Base-by-base conservation (phyloP, 345 rosid genomes). In the Eucalyptus curtisii region DNA sequence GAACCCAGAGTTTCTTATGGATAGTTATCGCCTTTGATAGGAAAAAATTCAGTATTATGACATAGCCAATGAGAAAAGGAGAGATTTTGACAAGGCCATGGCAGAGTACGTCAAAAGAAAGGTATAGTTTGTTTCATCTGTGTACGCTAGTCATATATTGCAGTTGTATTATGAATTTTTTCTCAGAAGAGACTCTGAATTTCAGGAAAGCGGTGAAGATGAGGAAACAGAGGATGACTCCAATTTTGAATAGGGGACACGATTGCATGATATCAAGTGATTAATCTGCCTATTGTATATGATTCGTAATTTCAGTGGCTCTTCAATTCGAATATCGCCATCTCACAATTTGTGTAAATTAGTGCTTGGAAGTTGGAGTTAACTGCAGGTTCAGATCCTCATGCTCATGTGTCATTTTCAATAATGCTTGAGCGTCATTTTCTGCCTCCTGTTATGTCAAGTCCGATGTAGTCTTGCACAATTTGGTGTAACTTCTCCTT, bases 31-130 rank as follows among this genome's bases (percentile, higher is more conserved):
- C 86, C 89, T 57, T 50, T 40, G 89, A 87, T 89, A 97, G 99
- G 99, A 96, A 90, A 96, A 97, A 85, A 98, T 97, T n/a, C 93
- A 95, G 87, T 96, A 97, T 89, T 97, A 97, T 90, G 99, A 97
- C 90, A 92, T 96, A 49, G 99, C 99, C 87, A 96, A 95, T 4
- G 96, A 92, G 92, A 97, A 96, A 90, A 95, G 99, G 89, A 97
- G 96, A 68, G 98, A 96, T 91, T 97, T 97, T 90, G 99, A 97
- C 88, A 91, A 91, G 89, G 93, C 94, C 90, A 95, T 93, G 95
- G 93, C 95, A 42, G 97, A 94, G 66, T 96, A 96, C 86, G 91
- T 92, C 55, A 96, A 93, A 92, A 94, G 93, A 89, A 92, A 93
- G 99, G 99, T 96, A 88, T 50, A 53, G 30, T 33, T 68, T 42